Conservation (phyloP, 1,284 basidiomycete species). For the Rhodotorula sp. region DNA sequence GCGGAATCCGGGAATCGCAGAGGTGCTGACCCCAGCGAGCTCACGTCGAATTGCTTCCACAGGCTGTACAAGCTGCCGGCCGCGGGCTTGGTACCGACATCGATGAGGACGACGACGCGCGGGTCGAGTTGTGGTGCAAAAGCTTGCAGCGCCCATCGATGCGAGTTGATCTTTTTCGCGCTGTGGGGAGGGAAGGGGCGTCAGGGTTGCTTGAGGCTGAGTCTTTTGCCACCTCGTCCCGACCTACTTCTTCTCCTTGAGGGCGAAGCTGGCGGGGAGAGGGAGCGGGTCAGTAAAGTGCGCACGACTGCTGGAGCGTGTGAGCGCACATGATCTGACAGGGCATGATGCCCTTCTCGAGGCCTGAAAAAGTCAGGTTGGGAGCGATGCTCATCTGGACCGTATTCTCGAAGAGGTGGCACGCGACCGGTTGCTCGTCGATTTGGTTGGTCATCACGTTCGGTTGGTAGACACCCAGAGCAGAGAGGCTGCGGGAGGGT, state of each 20-base stretch:
- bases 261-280: slow-evolving; percentile 49
- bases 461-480: slow-evolving; percentile 59
- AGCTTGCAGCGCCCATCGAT: slow-evolving; percentile 94
- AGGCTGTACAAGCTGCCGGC: slow-evolving; percentile 72
- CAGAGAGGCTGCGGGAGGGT: slow-evolving; percentile 61
- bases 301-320: background rate
- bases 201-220: background rate
- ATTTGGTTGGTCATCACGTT: slow-evolving; percentile 86
- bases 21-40: background rate
- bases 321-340: slow-evolving; percentile 77
- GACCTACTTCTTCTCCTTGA: slow-evolving; percentile 75
- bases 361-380: slow-evolving; percentile 87
- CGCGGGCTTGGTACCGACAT: slow-evolving; percentile 87
- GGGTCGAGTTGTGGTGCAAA: slow-evolving; percentile 63
- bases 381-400: slow-evolving; percentile 85
- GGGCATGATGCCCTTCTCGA: slow-evolving; percentile 87
- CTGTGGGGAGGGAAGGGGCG: slow-evolving; percentile 22
- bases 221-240: background rate
- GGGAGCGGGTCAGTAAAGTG: background rate
- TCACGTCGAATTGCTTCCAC: slow-evolving; percentile 86
- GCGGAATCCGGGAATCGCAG: background rate
- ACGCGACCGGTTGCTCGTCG: slow-evolving; percentile 77
- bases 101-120: slow-evolving; percentile 83
- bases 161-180: slow-evolving; percentile 72
- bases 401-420: slow-evolving; percentile 91